Conservation (phyloP, 2,329 filamentous ascomycete species). For the Hypoxylon rubiginosum region DNA sequence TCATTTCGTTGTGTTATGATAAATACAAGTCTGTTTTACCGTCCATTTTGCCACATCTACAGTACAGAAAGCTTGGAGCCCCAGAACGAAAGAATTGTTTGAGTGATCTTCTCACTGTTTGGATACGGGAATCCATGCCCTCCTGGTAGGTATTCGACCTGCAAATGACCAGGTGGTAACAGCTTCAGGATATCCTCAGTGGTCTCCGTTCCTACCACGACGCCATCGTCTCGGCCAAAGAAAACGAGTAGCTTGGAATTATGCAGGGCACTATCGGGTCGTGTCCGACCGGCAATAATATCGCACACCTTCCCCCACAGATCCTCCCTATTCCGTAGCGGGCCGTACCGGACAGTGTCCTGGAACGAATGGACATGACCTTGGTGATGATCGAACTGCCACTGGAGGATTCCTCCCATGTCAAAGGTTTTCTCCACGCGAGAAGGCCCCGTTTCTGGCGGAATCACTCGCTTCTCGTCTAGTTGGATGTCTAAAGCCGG, state of each 20-base stretch:
- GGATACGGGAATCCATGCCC: constrained; percentile 46
- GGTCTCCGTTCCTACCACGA: constrained; percentile 43
- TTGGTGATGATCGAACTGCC: constrained; percentile 45
- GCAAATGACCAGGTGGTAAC: constrained; percentile 39
- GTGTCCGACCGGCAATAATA: constrained; percentile 42
- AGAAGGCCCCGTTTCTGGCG: constrained; percentile 23
- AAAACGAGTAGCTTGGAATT: constrained; percentile 44
- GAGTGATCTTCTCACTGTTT: constrained; percentile 42
- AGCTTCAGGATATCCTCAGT: constrained; percentile 44
- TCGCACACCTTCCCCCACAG: constrained; percentile 42
- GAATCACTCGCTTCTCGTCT: constrained; percentile 17
- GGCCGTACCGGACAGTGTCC: constrained; percentile 42
- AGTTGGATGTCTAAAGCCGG: constrained; percentile 26
- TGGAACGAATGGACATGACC: constrained; percentile 45
- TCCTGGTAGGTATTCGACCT: constrained; percentile 44
- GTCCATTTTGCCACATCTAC: no score
- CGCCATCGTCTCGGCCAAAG: constrained; percentile 41
- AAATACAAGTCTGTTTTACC: no score
- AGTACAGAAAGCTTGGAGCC: constrained; percentile 15
- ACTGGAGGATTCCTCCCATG: constrained; percentile 41
- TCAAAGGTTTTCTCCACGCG: constrained; percentile 42
- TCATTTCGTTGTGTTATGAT: no score
- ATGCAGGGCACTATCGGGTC: constrained; percentile 34
- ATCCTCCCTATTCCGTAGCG: constrained; percentile 33
- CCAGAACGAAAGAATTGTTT: constrained; percentile 41